These are phyloP conservation scores for Thielaviopsis euricoi DNA, from an alignment of 2,329 filamentous ascomycete species.

Conservation along the genomic window DNA sequence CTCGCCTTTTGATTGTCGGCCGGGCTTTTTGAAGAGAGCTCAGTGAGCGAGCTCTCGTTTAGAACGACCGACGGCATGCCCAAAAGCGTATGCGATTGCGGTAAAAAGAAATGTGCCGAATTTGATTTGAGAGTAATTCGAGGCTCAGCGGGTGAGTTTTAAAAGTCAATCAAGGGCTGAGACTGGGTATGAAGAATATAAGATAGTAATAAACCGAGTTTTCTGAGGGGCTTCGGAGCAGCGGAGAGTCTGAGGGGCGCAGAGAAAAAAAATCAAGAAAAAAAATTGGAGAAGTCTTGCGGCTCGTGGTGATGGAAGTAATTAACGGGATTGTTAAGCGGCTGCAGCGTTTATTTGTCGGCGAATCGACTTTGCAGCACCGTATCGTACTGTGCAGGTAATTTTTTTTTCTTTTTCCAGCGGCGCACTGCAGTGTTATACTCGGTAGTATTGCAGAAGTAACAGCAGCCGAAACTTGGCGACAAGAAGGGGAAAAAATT, in stretches of 20 bases:
- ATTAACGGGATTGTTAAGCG: background rate
- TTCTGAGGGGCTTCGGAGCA: slow-evolving; percentile 1
- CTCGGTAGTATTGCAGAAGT: background rate
- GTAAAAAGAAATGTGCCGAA: background rate
- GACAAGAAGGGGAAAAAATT: background rate
- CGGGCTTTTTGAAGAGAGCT: slow-evolving; percentile 11
- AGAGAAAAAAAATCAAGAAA: background rate
- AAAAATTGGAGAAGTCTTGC: slow-evolving; percentile 1
- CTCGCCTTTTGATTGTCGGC: slow-evolving; percentile 15
- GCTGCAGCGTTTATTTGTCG: background rate
- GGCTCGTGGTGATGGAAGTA: background rate
- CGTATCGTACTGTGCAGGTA: background rate
- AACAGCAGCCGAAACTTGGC: background rate
- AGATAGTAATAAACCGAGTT: background rate
- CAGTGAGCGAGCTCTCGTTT: slow-evolving; percentile 5
- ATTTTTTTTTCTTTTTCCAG: too few species aligned
- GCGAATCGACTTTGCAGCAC: background rate
- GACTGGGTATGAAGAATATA: background rate
- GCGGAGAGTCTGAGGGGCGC: background rate
- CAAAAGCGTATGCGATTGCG: background rate
- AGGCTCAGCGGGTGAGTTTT: background rate
- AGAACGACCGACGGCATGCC: slow-evolving; percentile 6
- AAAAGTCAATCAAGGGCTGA: background rate
- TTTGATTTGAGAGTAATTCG: background rate
- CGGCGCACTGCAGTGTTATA: too few species aligned